Evolutionary conservation across 331 rosid genomes (phyloP).

Genomic region (Arachis monticola): DNA sequence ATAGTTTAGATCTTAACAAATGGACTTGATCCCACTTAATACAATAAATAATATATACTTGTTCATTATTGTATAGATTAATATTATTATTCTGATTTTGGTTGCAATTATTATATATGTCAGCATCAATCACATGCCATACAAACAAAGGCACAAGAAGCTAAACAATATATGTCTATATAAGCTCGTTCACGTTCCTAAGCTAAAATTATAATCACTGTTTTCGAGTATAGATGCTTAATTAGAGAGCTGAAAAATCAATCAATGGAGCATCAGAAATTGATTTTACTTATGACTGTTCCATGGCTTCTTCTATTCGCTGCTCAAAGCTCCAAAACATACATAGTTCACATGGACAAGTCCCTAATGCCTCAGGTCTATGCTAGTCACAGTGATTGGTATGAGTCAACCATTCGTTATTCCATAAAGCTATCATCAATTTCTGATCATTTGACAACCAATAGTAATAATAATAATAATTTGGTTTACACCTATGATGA

Average conservation of each 20-base stretch:
- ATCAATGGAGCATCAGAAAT: slow-evolving; percentile 27
- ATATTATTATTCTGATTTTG: background rate
- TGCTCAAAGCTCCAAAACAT: slow-evolving; percentile 41
- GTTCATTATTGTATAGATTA: background rate
- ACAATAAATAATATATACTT: background rate
- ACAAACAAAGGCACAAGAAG: background rate
- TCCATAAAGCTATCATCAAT: slow-evolving; percentile 32
- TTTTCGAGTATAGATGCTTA: background rate
- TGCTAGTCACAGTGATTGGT: slow-evolving; percentile 52
- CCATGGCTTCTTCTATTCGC: slow-evolving; percentile 9
- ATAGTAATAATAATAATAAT: slow-evolving; percentile 11
- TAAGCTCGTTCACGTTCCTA: slow-evolving; percentile 3
- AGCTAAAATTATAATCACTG: slow-evolving; percentile 7
- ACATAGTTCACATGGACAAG: slow-evolving; percentile 63
- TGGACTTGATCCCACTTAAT: background rate
- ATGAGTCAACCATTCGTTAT: slow-evolving; percentile 46
- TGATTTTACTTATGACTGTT: slow-evolving; percentile 23
- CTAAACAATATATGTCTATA: slow-evolving; percentile 6
- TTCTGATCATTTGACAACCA: background rate
- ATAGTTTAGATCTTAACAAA: background rate
- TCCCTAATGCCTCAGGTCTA: slow-evolving; percentile 53
- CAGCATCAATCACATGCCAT: background rate
- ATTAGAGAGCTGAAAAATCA: background rate
- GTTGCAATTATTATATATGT: background rate
- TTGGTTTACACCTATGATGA: slow-evolving; percentile 48